Evolutionary conservation across 2,329 filamentous ascomycete genomes (phyloP).

Genomic region (Juglanconis sp.): DNA sequence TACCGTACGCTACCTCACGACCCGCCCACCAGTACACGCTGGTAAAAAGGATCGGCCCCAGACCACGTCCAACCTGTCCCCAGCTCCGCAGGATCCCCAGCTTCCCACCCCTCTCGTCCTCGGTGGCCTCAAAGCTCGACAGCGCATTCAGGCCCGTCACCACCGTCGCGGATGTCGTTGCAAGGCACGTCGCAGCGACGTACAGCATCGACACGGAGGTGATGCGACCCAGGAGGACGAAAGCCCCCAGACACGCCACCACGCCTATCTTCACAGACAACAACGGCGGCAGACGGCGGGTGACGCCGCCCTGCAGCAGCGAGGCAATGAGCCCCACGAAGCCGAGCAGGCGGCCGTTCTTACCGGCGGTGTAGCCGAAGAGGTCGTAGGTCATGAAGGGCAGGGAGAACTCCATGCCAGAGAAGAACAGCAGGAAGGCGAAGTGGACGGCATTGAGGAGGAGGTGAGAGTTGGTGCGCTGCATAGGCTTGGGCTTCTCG

Average conservation of each 20-base stretch:
- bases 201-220: slow-evolving; percentile 70
- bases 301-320: slow-evolving; percentile 88
- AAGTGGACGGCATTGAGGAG: slow-evolving; percentile 85
- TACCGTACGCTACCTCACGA: slow-evolving; percentile 75
- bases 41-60: slow-evolving; percentile 88
- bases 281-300: slow-evolving; percentile 78
- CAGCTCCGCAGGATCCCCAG: slow-evolving; percentile 75
- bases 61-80: slow-evolving; percentile 83
- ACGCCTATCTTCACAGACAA: slow-evolving; percentile 77
- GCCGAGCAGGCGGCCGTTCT: slow-evolving; percentile 82
- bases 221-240: slow-evolving; percentile 73
- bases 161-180: slow-evolving; percentile 88
- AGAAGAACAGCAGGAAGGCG: slow-evolving; percentile 92
- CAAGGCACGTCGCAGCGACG: slow-evolving; percentile 75
- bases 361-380: slow-evolving; percentile 74
- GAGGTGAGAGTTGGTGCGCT: slow-evolving; percentile 76
- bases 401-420: slow-evolving; percentile 90
- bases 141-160: slow-evolving; percentile 91
- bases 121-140: slow-evolving; percentile 82
- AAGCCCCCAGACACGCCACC: slow-evolving; percentile 71
- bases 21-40: slow-evolving; percentile 99
- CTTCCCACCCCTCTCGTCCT: slow-evolving; percentile 79
- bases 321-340: slow-evolving; percentile 90
- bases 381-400: slow-evolving; percentile 97
- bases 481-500: slow-evolving; percentile 26